Evolutionary conservation across 139 green algal species (phyloP).

Genomic region (Trebouxia sp.): DNA sequence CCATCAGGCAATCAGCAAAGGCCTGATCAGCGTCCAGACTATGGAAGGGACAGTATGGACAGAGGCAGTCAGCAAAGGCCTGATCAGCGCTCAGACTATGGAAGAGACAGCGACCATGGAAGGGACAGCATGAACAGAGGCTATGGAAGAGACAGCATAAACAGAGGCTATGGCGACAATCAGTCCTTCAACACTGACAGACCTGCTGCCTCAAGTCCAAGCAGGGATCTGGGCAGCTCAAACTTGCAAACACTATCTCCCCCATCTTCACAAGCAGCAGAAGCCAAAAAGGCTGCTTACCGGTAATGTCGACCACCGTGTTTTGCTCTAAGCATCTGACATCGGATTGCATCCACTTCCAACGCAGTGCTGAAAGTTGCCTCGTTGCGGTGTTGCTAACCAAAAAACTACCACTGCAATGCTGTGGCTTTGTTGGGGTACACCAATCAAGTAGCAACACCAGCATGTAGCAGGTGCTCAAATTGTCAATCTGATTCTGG

Average conservation of each 20-base stretch:
- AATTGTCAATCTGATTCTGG: too few relatives aligned
- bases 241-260: background rate
- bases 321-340: too few relatives aligned
- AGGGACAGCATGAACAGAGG: background rate
- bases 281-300: conserved; percentile 1
- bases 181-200: background rate
- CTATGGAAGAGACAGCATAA: background rate
- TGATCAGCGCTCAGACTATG: conserved; percentile 1
- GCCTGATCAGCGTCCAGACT: background rate
- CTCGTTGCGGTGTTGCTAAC: too few relatives aligned
- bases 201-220: background rate
- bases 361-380: too few relatives aligned
- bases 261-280: background rate
- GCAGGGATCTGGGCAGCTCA: background rate
- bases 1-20: background rate
- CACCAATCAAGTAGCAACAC: too few relatives aligned
- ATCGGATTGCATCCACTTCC: too few relatives aligned
- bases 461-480: too few relatives aligned
- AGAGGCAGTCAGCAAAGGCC: background rate
- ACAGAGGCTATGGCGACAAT: background rate
- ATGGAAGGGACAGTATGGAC: too few relatives aligned
- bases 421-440: too few relatives aligned
- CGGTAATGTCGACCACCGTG: background rate
- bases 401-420: too few relatives aligned
- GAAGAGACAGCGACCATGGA: too few relatives aligned